Base-by-base conservation (phyloP, 306 rosid genomes). In the Cajanus cajan region DNA sequence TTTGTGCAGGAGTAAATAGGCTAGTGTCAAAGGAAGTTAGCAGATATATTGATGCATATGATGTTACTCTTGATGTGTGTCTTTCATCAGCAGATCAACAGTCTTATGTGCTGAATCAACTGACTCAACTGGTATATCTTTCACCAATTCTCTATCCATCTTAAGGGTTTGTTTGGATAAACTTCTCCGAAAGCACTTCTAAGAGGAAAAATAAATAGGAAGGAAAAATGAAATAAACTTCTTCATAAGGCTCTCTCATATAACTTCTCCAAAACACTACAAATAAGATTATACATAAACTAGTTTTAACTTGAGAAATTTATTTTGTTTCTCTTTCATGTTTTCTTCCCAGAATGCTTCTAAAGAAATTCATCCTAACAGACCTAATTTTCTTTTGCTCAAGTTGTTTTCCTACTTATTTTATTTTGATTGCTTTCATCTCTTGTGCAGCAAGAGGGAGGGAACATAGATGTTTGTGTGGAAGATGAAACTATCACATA, bases 381-480 rank as follows among this genome's bases (percentile, higher is more conserved):
- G 31, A 28, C 31, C 31, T 28, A 28, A n/a, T n/a, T n/a, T n/a
- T n/a, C n/a, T n/a, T n/a, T n/a, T n/a, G 15, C 77, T 34, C 24
- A 28, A 4, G 33, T 10, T 15, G 1, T 43, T 34, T 54, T 21
- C 5, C 8, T 11, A 37, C 8, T 51, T 12, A 39, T 24, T 39
- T 73, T 70, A 3, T 24, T 58, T 37, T 45, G 28, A 8, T 33
- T 22, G 12, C 5, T 16, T 61, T 84, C 18, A 19, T 70, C 15
- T 9, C 25, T 50, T 7, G 16, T 28, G 48, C n/a, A 87, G 87
- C 89, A 85, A 88, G 87, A 80, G 13, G 69, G 63, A 3, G 89
- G 34, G 45, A 85, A 82, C 25, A 41, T 89, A 82, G 96, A 90
- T 83, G 94, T 89, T 18, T 93, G 96, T 78, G 87, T 88, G 50